Base-by-base conservation (phyloP, 164 flowering plant genomes). In the Chimonanthus salicifolius region DNA sequence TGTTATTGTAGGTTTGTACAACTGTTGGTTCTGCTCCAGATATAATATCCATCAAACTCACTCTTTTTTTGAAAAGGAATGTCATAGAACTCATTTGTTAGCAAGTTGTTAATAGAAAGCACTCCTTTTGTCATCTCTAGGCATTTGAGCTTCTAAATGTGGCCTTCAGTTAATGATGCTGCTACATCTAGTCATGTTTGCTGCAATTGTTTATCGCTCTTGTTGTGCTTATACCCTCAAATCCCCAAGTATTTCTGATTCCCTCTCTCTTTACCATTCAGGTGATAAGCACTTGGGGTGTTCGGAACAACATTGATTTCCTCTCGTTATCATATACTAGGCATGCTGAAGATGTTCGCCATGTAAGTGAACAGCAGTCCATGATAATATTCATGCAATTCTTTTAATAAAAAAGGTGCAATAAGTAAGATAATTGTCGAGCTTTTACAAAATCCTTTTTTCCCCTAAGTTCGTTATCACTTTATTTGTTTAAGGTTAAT, bases 281-380 rank as follows among this genome's bases (percentile, higher is more conserved):
- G 98, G 92, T 88, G n/a, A 88, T 94, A 69, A 89, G 90, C 70
- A 83, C 93, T 9, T 94, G 99, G 99, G 99, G 99, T 77, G 87
- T 86, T 63, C 67, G 84, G 68, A 92, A 94, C 83, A 90, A 91
- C 66, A 89, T 94, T 77, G 99, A 92, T 78, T 92, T 94, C 78
- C 92, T 94, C 33, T 92, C 99, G 4, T 78, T 94, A 74, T 94
- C 97, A n/a, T 90, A 85, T 71, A 89, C 97, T 48, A 80, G 99
- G 6, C 88, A 88, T 75, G 96, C 97, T 3, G 94, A 94, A 84
- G 99, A 94, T 83, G 94, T 94, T 80, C 94, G 94, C 74, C 87
- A 86, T 13, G 99, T 92, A 83, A 83, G 88, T 13, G n/a, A 67
- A 13, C 4, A 48, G 51, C 60, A 18, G 45, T 43, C 76, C 6